Percentiles rank a stretch among this genome's conserved stretches.
Conservation (phyloP, 2,329 filamentous ascomycete genomes). For the Aspergillus japonicus region DNA sequence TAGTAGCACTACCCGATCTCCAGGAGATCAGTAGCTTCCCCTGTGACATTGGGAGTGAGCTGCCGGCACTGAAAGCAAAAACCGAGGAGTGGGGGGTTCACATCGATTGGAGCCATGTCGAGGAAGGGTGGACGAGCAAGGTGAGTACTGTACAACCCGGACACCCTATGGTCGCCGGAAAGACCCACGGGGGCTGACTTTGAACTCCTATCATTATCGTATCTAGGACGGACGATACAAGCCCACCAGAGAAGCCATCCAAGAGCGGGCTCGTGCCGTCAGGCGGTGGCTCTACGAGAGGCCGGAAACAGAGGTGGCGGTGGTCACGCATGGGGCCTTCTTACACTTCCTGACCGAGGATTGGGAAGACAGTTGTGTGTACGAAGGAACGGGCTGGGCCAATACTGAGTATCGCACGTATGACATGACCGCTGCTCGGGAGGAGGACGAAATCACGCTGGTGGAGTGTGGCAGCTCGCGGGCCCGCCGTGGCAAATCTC, state of each 20-base stretch:
- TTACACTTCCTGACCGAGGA: constrained; percentile 21
- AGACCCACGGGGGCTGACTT: too few species aligned
- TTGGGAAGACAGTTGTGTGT: constrained; percentile 56
- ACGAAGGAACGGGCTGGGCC: constrained; percentile 61
- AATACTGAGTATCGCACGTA: constrained; percentile 69
- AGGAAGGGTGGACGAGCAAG: too few species aligned
- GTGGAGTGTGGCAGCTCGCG: too few species aligned
- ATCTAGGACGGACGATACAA: too few species aligned
- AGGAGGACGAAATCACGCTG: too few species aligned
- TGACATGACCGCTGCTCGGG: constrained; percentile 23
- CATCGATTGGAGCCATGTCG: too few species aligned
- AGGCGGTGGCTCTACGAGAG: constrained; percentile 15
- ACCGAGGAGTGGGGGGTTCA: too few species aligned
- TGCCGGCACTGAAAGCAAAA: constrained; percentile 26
- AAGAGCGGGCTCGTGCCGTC: constrained; percentile 9
- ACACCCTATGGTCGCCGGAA: too few species aligned
- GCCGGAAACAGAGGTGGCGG: constrained; percentile 17
- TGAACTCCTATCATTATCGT: too few species aligned
- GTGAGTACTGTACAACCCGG: too few species aligned
- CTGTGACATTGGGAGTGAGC: constrained; percentile 67
- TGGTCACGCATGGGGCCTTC: constrained; percentile 19
- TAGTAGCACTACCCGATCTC: constrained; percentile 66
- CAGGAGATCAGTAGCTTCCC: constrained; percentile 72
- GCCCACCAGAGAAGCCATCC: too few species aligned
- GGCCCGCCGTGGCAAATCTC: too few species aligned